A percentile compares a stretch with the other conserved stretches of the same genome.
These are phyloP conservation scores for Diaporthe caulivora DNA, from an alignment of 2,329 filamentous ascomycete genomes.

Conservation along the genomic window DNA sequence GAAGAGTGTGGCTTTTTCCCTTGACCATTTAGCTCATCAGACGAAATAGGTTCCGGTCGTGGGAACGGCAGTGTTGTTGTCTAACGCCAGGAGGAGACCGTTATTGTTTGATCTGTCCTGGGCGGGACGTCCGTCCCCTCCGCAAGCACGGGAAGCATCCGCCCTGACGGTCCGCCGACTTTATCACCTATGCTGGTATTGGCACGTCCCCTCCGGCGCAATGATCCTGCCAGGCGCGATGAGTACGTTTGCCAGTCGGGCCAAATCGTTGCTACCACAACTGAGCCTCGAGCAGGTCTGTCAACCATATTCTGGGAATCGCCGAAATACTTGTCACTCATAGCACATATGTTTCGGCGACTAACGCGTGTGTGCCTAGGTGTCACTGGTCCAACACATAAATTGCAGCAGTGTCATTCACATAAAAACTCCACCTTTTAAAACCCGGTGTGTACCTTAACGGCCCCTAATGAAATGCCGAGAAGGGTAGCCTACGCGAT, in stretches of 20 bases:
- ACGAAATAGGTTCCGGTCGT: not conserved
- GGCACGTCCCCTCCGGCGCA: conserved; percentile 53
- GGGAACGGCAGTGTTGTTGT: conserved; percentile 37
- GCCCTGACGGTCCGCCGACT: conserved; percentile 50
- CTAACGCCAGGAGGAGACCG: conserved; percentile 43
- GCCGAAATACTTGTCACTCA: conserved; percentile 41
- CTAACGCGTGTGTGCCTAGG: conserved; percentile 48
- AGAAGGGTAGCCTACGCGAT: conserved; percentile 54
- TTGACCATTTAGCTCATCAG: conserved; percentile 6
- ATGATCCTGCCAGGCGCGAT: conserved; percentile 49
- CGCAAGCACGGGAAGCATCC: conserved; percentile 43
- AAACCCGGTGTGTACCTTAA: conserved; percentile 19
- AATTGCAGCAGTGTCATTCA: conserved; percentile 3
- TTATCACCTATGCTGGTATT: conserved; percentile 59
- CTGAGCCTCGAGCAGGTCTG: conserved; percentile 43
- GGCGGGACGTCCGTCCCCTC: conserved; percentile 46
- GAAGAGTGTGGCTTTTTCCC: not conserved
- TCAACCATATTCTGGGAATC: conserved; percentile 41
- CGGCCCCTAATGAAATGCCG: conserved; percentile 19
- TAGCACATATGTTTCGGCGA: conserved; percentile 50
- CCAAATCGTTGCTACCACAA: conserved; percentile 51
- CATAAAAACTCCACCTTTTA: conserved; percentile 29
- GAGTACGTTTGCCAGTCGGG: conserved; percentile 49
- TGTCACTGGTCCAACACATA: not conserved
- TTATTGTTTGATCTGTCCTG: conserved; percentile 46